phyloP scores from a whole-genome alignment of 345 rosid species.

The Arabis hirsuta region DNA sequence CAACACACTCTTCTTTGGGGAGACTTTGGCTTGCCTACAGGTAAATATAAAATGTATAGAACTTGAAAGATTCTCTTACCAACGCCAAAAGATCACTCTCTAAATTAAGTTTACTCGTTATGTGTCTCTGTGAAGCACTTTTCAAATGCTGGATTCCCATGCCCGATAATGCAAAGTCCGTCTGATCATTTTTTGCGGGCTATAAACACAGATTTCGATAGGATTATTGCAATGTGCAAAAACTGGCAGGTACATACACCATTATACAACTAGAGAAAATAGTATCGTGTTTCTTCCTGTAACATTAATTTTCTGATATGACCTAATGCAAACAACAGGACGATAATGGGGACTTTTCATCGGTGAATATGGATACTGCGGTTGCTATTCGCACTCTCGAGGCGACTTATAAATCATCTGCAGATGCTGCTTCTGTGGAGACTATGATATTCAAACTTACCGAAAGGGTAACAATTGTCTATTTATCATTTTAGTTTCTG shows the following conservation, averaged over 20 bases:
- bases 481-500: background rate
- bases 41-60: constrained; percentile 40
- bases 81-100: constrained; percentile 10
- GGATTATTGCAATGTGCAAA: constrained; percentile 99
- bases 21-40: constrained; percentile 98
- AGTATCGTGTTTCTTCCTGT: constrained; percentile 9
- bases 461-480: constrained; percentile 60
- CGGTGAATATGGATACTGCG: constrained; percentile 99
- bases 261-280: constrained; percentile 1
- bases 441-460: constrained; percentile 78
- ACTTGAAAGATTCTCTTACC: background rate
- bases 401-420: constrained; percentile 90
- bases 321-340: constrained; percentile 54
- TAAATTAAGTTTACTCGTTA: background rate
- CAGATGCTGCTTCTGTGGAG: constrained; percentile 92
- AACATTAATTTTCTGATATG: background rate
- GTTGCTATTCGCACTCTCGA: constrained; percentile 98
- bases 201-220: constrained; percentile 96
- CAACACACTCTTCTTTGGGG: constrained; percentile 93
- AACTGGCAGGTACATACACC: constrained; percentile 79
- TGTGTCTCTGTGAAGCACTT: constrained; percentile 68
- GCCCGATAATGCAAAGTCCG: constrained; percentile 99
- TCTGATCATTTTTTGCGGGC: constrained; percentile 99
- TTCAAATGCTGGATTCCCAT: constrained; percentile 99
- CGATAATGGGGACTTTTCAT: constrained; percentile 94